phyloP scores from a whole-genome alignment of 1,284 basidiomycete species.

The Ceratobasidium sp. region DNA sequence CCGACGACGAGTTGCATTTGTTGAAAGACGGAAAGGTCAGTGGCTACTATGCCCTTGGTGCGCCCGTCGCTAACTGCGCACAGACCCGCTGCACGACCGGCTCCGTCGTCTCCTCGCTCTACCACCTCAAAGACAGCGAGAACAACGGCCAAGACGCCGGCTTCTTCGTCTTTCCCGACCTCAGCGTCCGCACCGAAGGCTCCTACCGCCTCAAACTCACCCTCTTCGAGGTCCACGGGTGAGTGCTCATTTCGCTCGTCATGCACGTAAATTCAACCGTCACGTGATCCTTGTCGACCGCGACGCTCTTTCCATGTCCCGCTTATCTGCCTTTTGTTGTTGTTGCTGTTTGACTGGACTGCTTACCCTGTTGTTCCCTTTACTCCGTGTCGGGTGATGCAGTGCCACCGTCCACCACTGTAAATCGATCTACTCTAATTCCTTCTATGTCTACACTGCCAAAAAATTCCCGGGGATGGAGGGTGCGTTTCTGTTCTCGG shows the following conservation, averaged over 20 bases:
- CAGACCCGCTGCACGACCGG: conserved; percentile 87
- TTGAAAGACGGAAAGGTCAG: conserved; percentile 85
- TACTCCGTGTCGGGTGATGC: conserved; percentile 24
- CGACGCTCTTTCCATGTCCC: neutral
- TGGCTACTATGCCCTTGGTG: neutral
- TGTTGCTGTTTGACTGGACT: neutral
- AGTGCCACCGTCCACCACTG: conserved; percentile 88
- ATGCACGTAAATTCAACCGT: neutral
- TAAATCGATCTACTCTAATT: conserved; percentile 86
- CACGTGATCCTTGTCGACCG: too few relatives aligned
- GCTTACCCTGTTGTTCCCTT: too few relatives aligned
- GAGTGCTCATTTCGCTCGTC: conserved; percentile 57
- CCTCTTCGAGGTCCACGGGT: conserved; percentile 94
- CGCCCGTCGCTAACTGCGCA: neutral
- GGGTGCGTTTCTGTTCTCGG: conserved; percentile 68
- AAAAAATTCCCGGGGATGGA: conserved; percentile 97
- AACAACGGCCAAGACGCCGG: conserved; percentile 80
- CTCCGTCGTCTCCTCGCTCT: conserved; percentile 91
- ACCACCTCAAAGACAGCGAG: conserved; percentile 94
- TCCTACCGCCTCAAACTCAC: conserved; percentile 88
- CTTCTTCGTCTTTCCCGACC: conserved; percentile 91
- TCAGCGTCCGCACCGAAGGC: conserved; percentile 91
- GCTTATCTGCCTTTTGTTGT: neutral
- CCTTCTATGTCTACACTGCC: conserved; percentile 92
- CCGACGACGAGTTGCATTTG: conserved; percentile 93